Evolutionary conservation across 768 basidiomycete genomes (phyloP), one percentile per base, ranked within the genome.

Genomic region (Cystobasidium ongulense): DNA sequence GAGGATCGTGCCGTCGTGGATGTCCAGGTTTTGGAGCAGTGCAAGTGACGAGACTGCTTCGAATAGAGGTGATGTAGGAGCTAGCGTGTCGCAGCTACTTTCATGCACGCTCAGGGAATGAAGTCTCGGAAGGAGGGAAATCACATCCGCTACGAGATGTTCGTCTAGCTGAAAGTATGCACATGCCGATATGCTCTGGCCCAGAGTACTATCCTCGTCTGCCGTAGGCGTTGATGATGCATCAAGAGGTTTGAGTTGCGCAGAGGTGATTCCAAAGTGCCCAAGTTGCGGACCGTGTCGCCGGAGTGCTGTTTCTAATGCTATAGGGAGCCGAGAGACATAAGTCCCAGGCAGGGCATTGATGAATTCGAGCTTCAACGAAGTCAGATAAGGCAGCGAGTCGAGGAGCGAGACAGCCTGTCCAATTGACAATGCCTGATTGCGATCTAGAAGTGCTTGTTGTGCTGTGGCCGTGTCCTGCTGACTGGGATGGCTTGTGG

Each of bases 131-230:
- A 64, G 25, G 3, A 21, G 3, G 4, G 17, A 15, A 5, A 64
- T 41, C 13, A 31, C 25, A 27, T 39, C 38, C 17, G 63, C 63
- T 27, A 64, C 35, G 3, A 64, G 35, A 15, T 17, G 17, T 41
- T 64, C 63, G 25, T 64, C 63, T 27, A 64, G 63, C 39, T 64
- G 63, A 43, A 64, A 64, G 33, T 50, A 50, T 11, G 46, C 15
- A 50, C 46, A 50, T 8, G 46, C 46, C n/a, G n/a, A n/a, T n/a
- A n/a, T n/a, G n/a, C n/a, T n/a, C n/a, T n/a, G n/a, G n/a, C n/a
- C n/a, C n/a, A n/a, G n/a, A n/a, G n/a, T n/a, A n/a, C n/a, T n/a
- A n/a, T n/a, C n/a, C n/a, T n/a, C n/a, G n/a, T n/a, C n/a, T n/a
- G n/a, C n/a, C n/a, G n/a, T n/a, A n/a, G n/a, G n/a, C n/a, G n/a